Percentiles rank a stretch among this genome's conserved stretches.
Conservation (phyloP, 257 asterid genomes). For the Agastache rugosa region DNA sequence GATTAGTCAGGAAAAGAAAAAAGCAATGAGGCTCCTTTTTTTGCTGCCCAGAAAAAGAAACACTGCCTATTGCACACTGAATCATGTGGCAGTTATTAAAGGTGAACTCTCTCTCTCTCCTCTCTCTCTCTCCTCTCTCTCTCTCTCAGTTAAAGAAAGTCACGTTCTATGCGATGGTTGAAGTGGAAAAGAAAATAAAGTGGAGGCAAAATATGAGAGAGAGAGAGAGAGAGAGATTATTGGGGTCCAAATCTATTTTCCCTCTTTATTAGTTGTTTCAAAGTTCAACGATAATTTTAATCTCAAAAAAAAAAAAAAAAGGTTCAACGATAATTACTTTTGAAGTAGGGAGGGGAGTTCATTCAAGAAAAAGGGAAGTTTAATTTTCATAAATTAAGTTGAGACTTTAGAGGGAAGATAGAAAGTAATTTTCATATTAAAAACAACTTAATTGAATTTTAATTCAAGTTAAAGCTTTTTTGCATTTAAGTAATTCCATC, state of each 20-base stretch:
- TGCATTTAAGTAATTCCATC: background rate
- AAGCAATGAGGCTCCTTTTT: conserved; percentile 39
- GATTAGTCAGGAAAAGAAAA: conserved; percentile 42
- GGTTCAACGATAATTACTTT: background rate
- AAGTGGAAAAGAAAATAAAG: background rate
- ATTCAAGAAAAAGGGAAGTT: background rate
- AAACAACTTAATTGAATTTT: background rate
- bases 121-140: conserved; percentile 21
- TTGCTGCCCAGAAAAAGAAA: conserved; percentile 48
- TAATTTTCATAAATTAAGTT: background rate
- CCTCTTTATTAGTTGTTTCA: conserved; percentile 7
- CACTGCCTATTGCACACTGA: conserved; percentile 56
- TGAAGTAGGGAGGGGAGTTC: background rate
- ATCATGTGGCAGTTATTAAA: conserved; percentile 91
- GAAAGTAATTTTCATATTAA: background rate
- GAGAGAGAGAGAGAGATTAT: background rate
- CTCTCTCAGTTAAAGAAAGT: conserved; percentile 38
- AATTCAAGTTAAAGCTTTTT: background rate
- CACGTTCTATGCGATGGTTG: conserved; percentile 50
- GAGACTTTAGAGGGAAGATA: background rate
- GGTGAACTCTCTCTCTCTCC: conserved; percentile 26
- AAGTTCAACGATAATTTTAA: background rate
- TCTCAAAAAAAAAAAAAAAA: too few species aligned
- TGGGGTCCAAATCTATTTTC: conserved; percentile 26
- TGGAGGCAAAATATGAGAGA: conserved; percentile 22